Percentiles rank a stretch among this genome's conserved stretches.
Conservation (phyloP, 225 moss, liverwort and hornwort genomes). For the Physcomitrium patens region DNA sequence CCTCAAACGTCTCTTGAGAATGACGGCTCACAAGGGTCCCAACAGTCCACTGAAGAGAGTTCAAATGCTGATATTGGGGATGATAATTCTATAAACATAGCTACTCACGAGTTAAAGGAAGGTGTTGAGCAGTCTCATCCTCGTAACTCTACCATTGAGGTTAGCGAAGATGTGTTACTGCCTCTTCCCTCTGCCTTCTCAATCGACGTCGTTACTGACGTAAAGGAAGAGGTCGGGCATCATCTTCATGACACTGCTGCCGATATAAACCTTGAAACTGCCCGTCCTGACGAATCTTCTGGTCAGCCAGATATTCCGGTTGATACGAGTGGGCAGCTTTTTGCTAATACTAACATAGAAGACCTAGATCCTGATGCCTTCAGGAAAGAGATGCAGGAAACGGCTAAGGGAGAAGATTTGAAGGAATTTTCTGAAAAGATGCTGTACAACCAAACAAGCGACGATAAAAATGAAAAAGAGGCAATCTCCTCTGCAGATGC, state of each 20-base stretch:
- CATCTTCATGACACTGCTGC: slow-evolving; percentile 32
- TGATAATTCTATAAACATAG: slow-evolving; percentile 34
- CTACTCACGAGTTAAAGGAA: slow-evolving; percentile 37
- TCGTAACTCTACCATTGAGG: slow-evolving; percentile 32
- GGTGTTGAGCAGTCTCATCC: slow-evolving; percentile 29
- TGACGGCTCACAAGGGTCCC: slow-evolving; percentile 33
- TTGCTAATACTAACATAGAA: slow-evolving; percentile 43
- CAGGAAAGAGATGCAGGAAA: slow-evolving; percentile 65
- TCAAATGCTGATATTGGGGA: slow-evolving; percentile 31
- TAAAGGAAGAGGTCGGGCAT: slow-evolving; percentile 22
- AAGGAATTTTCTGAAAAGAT: slow-evolving; percentile 64
- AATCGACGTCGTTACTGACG: slow-evolving; percentile 33
- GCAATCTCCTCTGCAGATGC: slow-evolving; percentile 28
- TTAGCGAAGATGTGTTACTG: slow-evolving; percentile 39
- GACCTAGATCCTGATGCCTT: slow-evolving; percentile 60
- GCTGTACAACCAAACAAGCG: slow-evolving; percentile 55
- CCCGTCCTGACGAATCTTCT: slow-evolving; percentile 42
- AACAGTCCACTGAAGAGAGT: slow-evolving; percentile 35
- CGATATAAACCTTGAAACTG: slow-evolving; percentile 24
- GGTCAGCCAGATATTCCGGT: slow-evolving; percentile 39
- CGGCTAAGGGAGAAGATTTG: slow-evolving; percentile 52
- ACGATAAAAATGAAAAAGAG: slow-evolving; percentile 41
- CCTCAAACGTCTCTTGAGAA: slow-evolving; percentile 33
- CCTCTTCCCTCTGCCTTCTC: slow-evolving; percentile 47
- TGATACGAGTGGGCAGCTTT: slow-evolving; percentile 30